Evolutionary conservation across 805 yeast species (phyloP), one percentile per base, ranked within the genome.

Genomic region (Lachancea thermotolerans): DNA sequence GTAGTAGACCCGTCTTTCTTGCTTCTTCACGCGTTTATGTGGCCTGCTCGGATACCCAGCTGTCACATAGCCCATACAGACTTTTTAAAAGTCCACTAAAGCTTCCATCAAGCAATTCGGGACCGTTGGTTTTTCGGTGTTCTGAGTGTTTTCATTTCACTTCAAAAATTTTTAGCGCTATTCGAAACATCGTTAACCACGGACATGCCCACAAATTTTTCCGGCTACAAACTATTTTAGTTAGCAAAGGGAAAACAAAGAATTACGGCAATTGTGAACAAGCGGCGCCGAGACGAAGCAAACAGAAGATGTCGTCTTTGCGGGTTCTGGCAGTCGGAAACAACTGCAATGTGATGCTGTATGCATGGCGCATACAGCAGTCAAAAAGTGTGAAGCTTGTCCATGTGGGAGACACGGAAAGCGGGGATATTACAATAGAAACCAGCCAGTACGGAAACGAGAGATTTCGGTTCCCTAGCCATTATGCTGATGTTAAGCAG

Each of bases 371-470:
- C 31, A 61, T 64, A 37, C 66, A 62, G 46, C 41, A 60, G 36
- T 65, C 68, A n/a, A 61, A 61, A 44, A 58, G 64, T 43, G 64
- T 62, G n/a, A 60, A 55, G n/a, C 47, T 64, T 12, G 58, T 52
- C 35, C 64, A 62, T 44, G 59, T 64, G 21, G 54, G 61, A 42
- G 51, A 50, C 16, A 70, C 57, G 9, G 43, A 42, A 27, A 51
- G 60, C n/a, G 48, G 44, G 31, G 37, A 35, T 9, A 48, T 60
- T 17, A 30, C 34, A 4, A 31, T 45, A 29, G 65, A 60, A 36
- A 58, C 65, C 2, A 35, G 42, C 15, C 48, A 52, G 10, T 61
- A 62, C 42, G 67, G 67, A 7, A 44, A 41, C 7, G 64, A 60
- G 16, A 45, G 39, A 32, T 55, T 61, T 27, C 45, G 41, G n/a